phyloP scores from a whole-genome alignment of 2,329 filamentous ascomycete genomes.

The Fusarium avenaceum region DNA sequence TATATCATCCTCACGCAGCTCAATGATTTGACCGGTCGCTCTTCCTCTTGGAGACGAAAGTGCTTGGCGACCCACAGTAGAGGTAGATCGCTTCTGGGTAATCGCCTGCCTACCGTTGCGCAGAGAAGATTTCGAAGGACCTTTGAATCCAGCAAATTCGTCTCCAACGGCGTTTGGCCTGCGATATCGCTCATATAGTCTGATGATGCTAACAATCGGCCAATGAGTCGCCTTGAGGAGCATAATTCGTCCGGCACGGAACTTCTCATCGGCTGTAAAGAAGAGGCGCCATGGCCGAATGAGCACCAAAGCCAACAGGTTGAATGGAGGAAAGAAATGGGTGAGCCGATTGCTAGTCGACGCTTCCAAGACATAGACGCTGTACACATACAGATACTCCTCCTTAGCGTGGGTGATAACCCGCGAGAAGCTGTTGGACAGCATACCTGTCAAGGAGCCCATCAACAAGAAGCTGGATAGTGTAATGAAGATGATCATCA shows the following conservation, averaged over 20 bases:
- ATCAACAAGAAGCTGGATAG: conserved; percentile 84
- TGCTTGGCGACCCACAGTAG: conserved; percentile 30
- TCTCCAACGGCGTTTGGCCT: conserved; percentile 55
- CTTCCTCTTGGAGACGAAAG: conserved; percentile 39
- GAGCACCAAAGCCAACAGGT: conserved; percentile 78
- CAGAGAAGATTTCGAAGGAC: conserved; percentile 54
- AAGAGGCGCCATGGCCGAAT: conserved; percentile 80
- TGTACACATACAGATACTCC: conserved; percentile 84
- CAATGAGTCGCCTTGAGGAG: conserved; percentile 74
- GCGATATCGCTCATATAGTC: conserved; percentile 72
- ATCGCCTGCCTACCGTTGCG: conserved; percentile 39
- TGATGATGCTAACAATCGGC: conserved; percentile 78
- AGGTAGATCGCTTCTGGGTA: conserved; percentile 37
- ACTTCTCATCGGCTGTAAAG: conserved; percentile 71
- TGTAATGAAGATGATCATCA: conserved; percentile 80
- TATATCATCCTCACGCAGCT: conserved; percentile 53
- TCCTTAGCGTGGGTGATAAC: conserved; percentile 75
- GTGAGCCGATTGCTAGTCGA: conserved; percentile 77
- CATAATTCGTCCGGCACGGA: conserved; percentile 72
- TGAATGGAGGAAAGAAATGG: conserved; percentile 79
- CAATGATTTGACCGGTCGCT: conserved; percentile 33
- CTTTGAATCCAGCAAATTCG: conserved; percentile 64
- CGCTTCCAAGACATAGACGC: conserved; percentile 73
- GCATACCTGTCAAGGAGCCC: conserved; percentile 81
- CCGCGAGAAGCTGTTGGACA: conserved; percentile 80